Evolutionary conservation across 2,329 filamentous ascomycete species (phyloP), one percentile per base, ranked within the genome.

Genomic region (Stromatinia cepivora): DNA sequence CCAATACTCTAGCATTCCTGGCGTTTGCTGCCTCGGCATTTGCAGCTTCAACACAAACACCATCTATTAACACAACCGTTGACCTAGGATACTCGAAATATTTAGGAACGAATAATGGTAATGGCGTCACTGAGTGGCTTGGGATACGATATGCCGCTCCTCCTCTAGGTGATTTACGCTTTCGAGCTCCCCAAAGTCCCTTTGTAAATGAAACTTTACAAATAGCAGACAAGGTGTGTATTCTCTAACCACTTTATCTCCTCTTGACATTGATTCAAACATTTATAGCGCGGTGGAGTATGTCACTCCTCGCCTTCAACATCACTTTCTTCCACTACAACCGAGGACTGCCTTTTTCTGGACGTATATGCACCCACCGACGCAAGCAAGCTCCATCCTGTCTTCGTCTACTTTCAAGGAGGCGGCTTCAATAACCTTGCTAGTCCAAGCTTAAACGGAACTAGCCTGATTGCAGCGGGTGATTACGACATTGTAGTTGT

Each of bases 101-200:
- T 76, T 79, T 83, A 63, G 92, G 92, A 11, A 79, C 81, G 5
- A 76, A 81, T 1, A 80, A 84, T 1, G 73, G 79, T 0, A 86
- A 86, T 73, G 89, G 88, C 1, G 81, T 93, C 61, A 87, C 85
- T 3, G 84, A 90, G 78, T 94, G 90, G 90, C 83, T 92, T 10
- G 92, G 91, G 1, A 87, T 95, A 72, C 86, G 90, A 56, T 95
- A 88, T 80, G 92, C 91, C 1, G 88, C 89, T 7, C 82, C 91
- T 20, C 92, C 92, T 0, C 69, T 90, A 2, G 89, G 88, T 1
- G 74, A 85, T 8, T 77, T 92, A 70, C 84, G 92, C 28, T 94
- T 93, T 76, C 82, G 84, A 66, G 87, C 88, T 17, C 90, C 92
- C 0, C 81, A 85, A 74, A 88, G 92, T 77, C 91, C 91, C 8